Evolutionary conservation across 352 stramenopile genomes (phyloP).

Genomic region (Globisporangium spinosum): DNA sequence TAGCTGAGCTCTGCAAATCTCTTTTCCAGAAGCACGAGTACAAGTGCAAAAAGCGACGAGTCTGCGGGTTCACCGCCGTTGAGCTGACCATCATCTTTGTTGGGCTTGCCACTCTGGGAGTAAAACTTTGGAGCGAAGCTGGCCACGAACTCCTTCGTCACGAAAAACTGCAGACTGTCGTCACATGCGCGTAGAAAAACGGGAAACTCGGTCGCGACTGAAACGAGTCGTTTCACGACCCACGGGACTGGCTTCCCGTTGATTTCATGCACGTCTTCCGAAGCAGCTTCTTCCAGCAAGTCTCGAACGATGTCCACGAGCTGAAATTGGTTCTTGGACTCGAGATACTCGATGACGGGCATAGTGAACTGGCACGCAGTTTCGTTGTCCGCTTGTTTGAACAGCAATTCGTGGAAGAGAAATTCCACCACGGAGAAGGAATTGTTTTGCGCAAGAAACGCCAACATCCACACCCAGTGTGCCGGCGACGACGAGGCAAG

Average conservation of each 20-base stretch:
- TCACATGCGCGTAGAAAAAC: conserved; percentile 40
- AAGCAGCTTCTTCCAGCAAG: conserved; percentile 28
- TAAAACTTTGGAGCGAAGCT: conserved; percentile 27
- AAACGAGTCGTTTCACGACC: conserved; percentile 29
- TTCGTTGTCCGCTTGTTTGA: conserved; percentile 6
- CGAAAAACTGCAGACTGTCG: conserved; percentile 59
- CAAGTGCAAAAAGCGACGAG: conserved; percentile 2
- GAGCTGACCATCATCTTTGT: neutral
- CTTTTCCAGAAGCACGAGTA: conserved; percentile 31
- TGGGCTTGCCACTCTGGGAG: neutral
- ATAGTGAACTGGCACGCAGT: conserved; percentile 19
- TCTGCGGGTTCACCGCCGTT: neutral
- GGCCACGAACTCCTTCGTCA: conserved; percentile 46
- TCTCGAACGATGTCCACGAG: conserved; percentile 48
- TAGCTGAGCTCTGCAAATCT: conserved; percentile 36
- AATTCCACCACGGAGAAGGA: conserved; percentile 44
- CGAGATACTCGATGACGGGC: conserved; percentile 39
- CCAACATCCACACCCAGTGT: conserved; percentile 53
- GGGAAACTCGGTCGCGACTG: conserved; percentile 31
- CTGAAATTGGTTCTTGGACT: conserved; percentile 33
- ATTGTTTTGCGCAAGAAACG: conserved; percentile 41
- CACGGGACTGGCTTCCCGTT: neutral
- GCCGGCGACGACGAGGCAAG: conserved; percentile 20
- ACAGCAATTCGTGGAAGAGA: conserved; percentile 35
- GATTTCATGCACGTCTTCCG: neutral